A percentile compares a stretch with the other conserved stretches of the same genome.
These are phyloP conservation scores for Starmerella asiatica DNA, from an alignment of 805 yeast species.

Conservation along the genomic window DNA sequence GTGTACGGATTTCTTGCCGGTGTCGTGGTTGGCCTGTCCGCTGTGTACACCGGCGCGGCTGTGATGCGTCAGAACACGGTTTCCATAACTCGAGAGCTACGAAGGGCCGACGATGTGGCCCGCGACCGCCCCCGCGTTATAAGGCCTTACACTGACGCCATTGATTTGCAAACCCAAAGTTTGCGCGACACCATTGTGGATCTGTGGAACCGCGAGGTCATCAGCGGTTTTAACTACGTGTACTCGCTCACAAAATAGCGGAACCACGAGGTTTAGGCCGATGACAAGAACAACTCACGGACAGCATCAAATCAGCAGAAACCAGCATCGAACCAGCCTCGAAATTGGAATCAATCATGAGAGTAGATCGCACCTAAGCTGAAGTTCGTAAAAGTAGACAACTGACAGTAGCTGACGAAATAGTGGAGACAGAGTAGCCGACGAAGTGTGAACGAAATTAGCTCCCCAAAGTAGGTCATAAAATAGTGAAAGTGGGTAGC, in stretches of 20 bases:
- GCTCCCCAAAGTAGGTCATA: too few species aligned
- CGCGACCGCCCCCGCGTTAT: conserved; percentile 39
- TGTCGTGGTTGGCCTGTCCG: conserved; percentile 44
- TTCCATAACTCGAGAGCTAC: conserved; percentile 36
- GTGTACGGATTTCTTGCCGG: conserved; percentile 47
- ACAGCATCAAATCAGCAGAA: too few species aligned
- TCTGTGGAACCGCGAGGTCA: conserved; percentile 65
- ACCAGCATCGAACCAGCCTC: too few species aligned
- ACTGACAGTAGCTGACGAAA: too few species aligned
- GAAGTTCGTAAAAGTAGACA: too few species aligned
- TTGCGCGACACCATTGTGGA: conserved; percentile 55
- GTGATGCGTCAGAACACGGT: conserved; percentile 39
- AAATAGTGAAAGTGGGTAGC: too few species aligned
- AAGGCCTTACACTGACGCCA: conserved; percentile 35
- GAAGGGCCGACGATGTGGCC: conserved; percentile 37
- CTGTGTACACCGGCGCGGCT: conserved; percentile 47
- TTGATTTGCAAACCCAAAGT: conserved; percentile 35
- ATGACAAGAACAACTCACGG: too few species aligned
- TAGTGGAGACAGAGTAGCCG: too few species aligned
- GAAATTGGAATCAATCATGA: too few species aligned
- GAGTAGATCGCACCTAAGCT: too few species aligned
- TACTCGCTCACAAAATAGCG: conserved; percentile 26
- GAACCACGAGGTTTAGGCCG: too few species aligned
- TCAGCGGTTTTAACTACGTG: conserved; percentile 49
- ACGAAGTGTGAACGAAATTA: too few species aligned